A percentile compares a stretch with the other conserved stretches of the same genome.
Evolutionary conservation across 2,329 filamentous ascomycete species (phyloP).

Genomic region (Xylaria sp.): DNA sequence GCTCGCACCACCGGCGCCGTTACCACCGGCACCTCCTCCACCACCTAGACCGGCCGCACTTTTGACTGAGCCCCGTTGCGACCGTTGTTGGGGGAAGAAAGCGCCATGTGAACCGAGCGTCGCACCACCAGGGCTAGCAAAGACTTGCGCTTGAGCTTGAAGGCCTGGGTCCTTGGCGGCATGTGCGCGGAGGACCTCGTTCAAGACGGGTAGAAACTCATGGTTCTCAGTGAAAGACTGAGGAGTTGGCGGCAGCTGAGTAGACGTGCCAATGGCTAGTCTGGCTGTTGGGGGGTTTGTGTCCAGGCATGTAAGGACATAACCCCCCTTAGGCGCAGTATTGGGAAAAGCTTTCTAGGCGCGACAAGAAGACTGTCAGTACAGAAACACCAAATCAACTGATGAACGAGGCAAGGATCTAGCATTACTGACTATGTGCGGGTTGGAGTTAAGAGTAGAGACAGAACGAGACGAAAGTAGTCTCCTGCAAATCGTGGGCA

Average conservation of each 20-base stretch:
- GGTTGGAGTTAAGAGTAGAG: constrained; percentile 46
- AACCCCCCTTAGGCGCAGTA: constrained; percentile 39
- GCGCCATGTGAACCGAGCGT: constrained; percentile 48
- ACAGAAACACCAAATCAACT: neutral
- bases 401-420: neutral
- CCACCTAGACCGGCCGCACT: constrained; percentile 30
- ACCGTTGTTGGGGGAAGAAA: constrained; percentile 42
- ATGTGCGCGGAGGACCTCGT: constrained; percentile 50
- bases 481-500: constrained; percentile 20
- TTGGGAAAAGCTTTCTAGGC: constrained; percentile 54
- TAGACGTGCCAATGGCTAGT: constrained; percentile 56
- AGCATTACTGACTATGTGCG: constrained; percentile 45
- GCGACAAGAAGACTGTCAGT: constrained; percentile 11
- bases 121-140: constrained; percentile 53
- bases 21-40: constrained; percentile 41
- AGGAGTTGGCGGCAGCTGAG: constrained; percentile 55
- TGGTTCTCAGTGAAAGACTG: constrained; percentile 55
- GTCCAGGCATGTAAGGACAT: constrained; percentile 56
- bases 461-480: constrained; percentile 33
- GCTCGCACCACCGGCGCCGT: constrained; percentile 51
- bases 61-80: constrained; percentile 31
- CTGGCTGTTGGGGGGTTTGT: constrained; percentile 48
- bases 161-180: constrained; percentile 53
- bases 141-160: constrained; percentile 51
- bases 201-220: constrained; percentile 53